Evolutionary conservation across 805 yeast genomes (phyloP), one percentile per base, ranked within the genome.

Genomic region (Allodekkera sacchari): DNA sequence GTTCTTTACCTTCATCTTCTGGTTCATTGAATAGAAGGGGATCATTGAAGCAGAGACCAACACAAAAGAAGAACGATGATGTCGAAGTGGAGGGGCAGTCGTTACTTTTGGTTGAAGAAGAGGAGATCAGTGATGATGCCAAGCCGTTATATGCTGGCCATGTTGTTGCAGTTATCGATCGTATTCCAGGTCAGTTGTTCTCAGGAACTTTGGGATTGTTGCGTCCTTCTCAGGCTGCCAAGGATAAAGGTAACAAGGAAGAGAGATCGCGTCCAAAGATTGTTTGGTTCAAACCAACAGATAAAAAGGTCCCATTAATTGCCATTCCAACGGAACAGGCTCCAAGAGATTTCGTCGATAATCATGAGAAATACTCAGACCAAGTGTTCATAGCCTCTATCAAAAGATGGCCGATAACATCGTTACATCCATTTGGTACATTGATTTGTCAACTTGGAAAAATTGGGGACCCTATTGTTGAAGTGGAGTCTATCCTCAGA

Each of bases 301-400:
- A 92, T 55, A 92, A 92, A 60, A 84, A 94, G 41, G 98, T 92
- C 14, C 98, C 98, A 5, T 67, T 92, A 42, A 88, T 92, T 63
- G 98, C 98, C 11, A 92, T 92, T 42, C 98, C 98, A 24, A 92
- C 96, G 2, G 98, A 92, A 49, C 95, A 92, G 56, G 98, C 96
- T 0, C 98, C 98, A 21, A 74, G 71, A 37, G 97, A 89, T 55
- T 89, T 92, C 59, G 88, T 92, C 26, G 95, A 87, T 45, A 87
- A 85, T 45, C 94, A 87, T 43, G 94, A 83, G 35, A 68, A 67
- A 31, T 92, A 92, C 48, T 68, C 83, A 0, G 75, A 83, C 51
- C 83, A 79, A 46, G 61, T 88, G 31, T 92, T 89, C 52, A 89
- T 92, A 39, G 96, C 97, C 0, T 82, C 95, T 1, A 89, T 92